These are phyloP conservation scores for Vigna radiata DNA, from an alignment of 306 rosid species.

Conservation along the genomic window DNA sequence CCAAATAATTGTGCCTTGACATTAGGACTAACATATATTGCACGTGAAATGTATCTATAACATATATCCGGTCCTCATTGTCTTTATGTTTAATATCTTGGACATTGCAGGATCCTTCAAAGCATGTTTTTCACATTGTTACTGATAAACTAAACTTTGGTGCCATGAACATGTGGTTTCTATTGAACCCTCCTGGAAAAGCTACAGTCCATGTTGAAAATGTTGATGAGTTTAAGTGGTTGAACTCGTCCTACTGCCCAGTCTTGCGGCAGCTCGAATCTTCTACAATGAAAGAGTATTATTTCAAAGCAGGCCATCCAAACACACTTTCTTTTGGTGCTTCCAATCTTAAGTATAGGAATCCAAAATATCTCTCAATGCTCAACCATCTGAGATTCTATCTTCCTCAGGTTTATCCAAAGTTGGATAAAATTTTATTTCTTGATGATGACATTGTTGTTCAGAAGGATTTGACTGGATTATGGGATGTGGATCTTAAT, in stretches of 20 bases:
- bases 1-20: constrained; percentile 25
- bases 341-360: constrained; percentile 94
- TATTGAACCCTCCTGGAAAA: constrained; percentile 92
- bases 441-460: constrained; percentile 98
- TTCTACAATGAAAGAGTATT: constrained; percentile 89
- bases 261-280: constrained; percentile 95
- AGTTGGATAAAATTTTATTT: constrained; percentile 87
- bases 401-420: constrained; percentile 94
- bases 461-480: constrained; percentile 91
- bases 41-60: background rate
- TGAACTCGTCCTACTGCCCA: constrained; percentile 95
- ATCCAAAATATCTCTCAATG: constrained; percentile 97
- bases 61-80: constrained; percentile 28
- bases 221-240: constrained; percentile 94
- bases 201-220: constrained; percentile 92
- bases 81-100: constrained; percentile 45
- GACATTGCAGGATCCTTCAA: constrained; percentile 81
- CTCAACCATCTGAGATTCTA: constrained; percentile 96
- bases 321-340: constrained; percentile 71
- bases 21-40: background rate
- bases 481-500: constrained; percentile 78
- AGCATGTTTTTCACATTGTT: constrained; percentile 93
- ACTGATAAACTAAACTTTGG: constrained; percentile 94
- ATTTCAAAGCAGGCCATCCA: constrained; percentile 92
- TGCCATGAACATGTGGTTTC: constrained; percentile 99